A percentile compares a stretch with the other conserved stretches of the same genome.
These are phyloP conservation scores for Xenoacremonium recifei DNA, from an alignment of 2,329 filamentous ascomycete genomes.

Conservation along the genomic window DNA sequence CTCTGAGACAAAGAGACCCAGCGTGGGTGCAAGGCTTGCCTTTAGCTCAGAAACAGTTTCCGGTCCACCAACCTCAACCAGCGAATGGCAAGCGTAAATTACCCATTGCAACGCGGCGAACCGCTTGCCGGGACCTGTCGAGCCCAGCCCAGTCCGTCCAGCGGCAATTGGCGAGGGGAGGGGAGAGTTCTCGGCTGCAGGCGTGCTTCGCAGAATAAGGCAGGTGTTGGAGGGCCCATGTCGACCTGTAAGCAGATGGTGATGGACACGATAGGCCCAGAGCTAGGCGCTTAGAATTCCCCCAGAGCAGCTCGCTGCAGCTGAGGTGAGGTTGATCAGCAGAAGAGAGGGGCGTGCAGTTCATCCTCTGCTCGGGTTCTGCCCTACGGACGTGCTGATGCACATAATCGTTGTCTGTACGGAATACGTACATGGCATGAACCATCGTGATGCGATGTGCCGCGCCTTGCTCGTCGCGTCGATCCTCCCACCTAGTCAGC, in stretches of 20 bases:
- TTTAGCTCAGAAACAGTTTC: conserved; percentile 21
- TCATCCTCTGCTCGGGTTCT: conserved; percentile 3
- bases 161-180: not conserved
- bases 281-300: too few species aligned
- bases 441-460: too few species aligned
- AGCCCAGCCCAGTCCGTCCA: not conserved
- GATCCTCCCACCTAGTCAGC: too few species aligned
- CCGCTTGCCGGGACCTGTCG: conserved; percentile 1
- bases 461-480: too few species aligned
- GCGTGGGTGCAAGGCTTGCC: conserved; percentile 5
- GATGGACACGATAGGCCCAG: too few species aligned
- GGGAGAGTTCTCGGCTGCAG: not conserved
- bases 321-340: not conserved
- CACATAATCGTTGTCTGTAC: too few species aligned
- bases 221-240: not conserved
- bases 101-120: conserved; percentile 11
- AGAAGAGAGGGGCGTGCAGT: conserved; percentile 16
- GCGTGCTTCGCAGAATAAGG: not conserved
- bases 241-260: not conserved
- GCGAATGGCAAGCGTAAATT: conserved; percentile 16
- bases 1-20: conserved; percentile 24
- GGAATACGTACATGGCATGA: too few species aligned
- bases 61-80: conserved; percentile 16
- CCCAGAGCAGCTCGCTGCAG: too few species aligned
- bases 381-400: not conserved